Evolutionary conservation across 345 rosid species (phyloP), one percentile per base, ranked within the genome.

Genomic region (Eucalyptus regnans): DNA sequence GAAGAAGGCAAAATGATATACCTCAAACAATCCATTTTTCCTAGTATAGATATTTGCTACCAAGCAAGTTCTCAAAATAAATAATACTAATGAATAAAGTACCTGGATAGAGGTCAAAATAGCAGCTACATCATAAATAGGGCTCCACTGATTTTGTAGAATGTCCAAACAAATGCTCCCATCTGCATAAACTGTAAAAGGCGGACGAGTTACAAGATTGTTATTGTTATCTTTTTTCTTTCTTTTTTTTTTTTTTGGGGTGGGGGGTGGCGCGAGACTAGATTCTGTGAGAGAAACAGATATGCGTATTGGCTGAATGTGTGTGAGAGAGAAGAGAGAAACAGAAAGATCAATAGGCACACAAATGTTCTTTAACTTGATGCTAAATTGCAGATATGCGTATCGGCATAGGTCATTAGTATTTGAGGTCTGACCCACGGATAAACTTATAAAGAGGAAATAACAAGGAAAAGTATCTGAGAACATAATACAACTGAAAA

Each of bases 121-220:
- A 37, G 98, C 98, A 33, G 98, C 98, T 8, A 95, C 98, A 88
- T 96, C 98, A 86, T 96, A 96, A 54, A 96, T 96, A 3, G 98
- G 98, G 91, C 96, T 93, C 98, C 98, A 96, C 90, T 96, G 98
- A 89, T 96, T 96, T 90, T 96, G 98, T 88, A 96, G 95, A 89
- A 96, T 96, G 91, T 96, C 98, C 93, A 96, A 93, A 87, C 98
- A 96, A 86, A 96, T 96, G 90, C 98, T 96, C 81, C 98, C 98
- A 93, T 96, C 97, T 4, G 98, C 98, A 91, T 96, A 96, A 88
- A 96, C 98, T 96, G 90, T 87, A 80, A 43, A 76, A 46, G 46
- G 83, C 4, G 3, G 46, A 71, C 46, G 37, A 71, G 46, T 71
- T 37, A 71, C 43, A 23, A 37, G 41, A 71, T 37, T 71, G 27